A percentile compares a stretch with the other conserved stretches of the same genome.
phyloP scores from a whole-genome alignment of 108 stramenopile genomes.

The Aurantiochytrium sp. region DNA sequence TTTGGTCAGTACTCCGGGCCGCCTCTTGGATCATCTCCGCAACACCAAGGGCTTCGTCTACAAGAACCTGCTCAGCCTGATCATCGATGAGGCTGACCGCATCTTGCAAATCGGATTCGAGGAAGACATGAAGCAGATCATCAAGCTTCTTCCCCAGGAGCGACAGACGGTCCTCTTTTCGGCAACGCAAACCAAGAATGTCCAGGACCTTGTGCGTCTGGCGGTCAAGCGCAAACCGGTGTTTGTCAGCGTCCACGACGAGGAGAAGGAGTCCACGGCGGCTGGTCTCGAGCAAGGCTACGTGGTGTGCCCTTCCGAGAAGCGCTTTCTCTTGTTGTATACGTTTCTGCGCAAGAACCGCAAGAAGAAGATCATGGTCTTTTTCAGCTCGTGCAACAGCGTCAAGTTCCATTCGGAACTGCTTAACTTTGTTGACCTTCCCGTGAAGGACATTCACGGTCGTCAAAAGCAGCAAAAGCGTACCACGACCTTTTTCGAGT shows the following conservation, averaged over 20 bases:
- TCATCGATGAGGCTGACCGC: slow-evolving; percentile 97
- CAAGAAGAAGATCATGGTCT: slow-evolving; percentile 98
- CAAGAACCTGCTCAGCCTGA: slow-evolving; percentile 80
- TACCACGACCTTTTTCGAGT: slow-evolving; percentile 96
- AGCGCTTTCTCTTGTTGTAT: slow-evolving; percentile 91
- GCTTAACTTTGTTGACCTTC: slow-evolving; percentile 94
- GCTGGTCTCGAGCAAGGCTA: slow-evolving; percentile 93
- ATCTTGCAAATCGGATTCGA: slow-evolving; percentile 97
- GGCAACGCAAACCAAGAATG: slow-evolving; percentile 96
- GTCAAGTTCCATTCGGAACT: slow-evolving; percentile 97
- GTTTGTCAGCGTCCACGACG: slow-evolving; percentile 85
- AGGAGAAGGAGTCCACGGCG: slow-evolving; percentile 73
- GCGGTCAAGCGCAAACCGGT: slow-evolving; percentile 74
- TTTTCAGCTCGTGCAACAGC: slow-evolving; percentile 96
- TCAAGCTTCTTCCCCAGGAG: slow-evolving; percentile 83
- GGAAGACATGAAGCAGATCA: slow-evolving; percentile 92
- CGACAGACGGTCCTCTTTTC: slow-evolving; percentile 97
- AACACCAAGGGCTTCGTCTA: slow-evolving; percentile 88
- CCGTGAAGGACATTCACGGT: slow-evolving; percentile 96
- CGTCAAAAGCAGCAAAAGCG: slow-evolving; percentile 96
- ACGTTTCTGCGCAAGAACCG: slow-evolving; percentile 94
- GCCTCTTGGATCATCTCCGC: slow-evolving; percentile 92
- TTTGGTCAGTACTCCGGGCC: slow-evolving; percentile 90
- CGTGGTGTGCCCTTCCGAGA: slow-evolving; percentile 89
- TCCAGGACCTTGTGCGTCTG: slow-evolving; percentile 88